Percentiles rank a stretch among this genome's conserved stretches.
Evolutionary conservation across 2,329 filamentous ascomycete genomes (phyloP).

Genomic region (Aspergillus sp.): DNA sequence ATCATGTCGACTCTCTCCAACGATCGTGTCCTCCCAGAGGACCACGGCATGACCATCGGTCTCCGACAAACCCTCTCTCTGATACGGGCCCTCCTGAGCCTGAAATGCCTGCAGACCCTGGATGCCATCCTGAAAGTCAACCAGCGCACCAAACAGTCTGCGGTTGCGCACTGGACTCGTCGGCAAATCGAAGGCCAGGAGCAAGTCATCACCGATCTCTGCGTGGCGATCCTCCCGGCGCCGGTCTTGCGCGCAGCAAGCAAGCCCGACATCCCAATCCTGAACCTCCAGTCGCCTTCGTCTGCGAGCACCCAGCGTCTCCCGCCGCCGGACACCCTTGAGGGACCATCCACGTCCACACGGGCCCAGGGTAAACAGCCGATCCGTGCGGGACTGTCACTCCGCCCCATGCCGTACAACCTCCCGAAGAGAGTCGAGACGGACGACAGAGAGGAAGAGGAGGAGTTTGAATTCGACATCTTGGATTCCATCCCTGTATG

Average conservation of each 20-base stretch:
- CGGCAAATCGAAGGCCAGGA: constrained; percentile 22
- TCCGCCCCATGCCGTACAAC: too few species aligned
- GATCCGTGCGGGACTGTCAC: too few species aligned
- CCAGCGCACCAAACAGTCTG: constrained; percentile 9
- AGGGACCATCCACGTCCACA: too few species aligned
- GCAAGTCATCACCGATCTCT: constrained; percentile 18
- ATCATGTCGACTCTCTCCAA: neutral
- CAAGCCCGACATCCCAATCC: neutral
- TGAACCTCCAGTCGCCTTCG: too few species aligned
- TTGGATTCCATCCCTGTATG: neutral
- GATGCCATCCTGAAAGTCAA: constrained; percentile 17
- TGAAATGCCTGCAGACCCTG: constrained; percentile 26
- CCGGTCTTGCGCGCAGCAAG: constrained; percentile 8
- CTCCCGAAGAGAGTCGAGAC: too few species aligned
- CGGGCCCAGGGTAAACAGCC: too few species aligned
- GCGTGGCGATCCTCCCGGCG: constrained; percentile 18
- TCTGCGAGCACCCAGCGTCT: too few species aligned
- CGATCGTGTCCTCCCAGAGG: neutral
- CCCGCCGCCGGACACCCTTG: too few species aligned
- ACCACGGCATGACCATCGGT: constrained; percentile 8
- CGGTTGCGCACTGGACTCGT: constrained; percentile 10
- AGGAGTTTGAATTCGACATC: neutral
- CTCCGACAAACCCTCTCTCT: constrained; percentile 16
- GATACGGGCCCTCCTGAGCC: constrained; percentile 18
- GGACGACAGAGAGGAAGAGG: neutral